A percentile compares a stretch with the other conserved stretches of the same genome.
phyloP scores from a whole-genome alignment of 495 filamentous ascomycete species.

The Aspergillus campestris region DNA sequence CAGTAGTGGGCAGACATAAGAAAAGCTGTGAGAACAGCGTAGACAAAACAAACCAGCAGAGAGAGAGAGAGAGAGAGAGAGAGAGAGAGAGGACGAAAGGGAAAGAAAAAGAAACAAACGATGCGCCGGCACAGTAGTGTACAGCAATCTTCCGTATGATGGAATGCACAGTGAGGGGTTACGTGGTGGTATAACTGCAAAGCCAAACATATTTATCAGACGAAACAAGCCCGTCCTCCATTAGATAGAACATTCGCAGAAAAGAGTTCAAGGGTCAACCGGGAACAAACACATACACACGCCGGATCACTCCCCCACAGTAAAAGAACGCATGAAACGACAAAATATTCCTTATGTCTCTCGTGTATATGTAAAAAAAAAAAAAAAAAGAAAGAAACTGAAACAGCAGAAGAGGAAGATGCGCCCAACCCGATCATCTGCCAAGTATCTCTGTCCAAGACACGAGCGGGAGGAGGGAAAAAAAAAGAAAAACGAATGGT shows the following conservation, averaged over 20 bases:
- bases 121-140: too few species aligned
- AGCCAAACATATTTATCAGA: too few species aligned
- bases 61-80: conserved; percentile 26
- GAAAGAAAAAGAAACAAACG: conserved; percentile 13
- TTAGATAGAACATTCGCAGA: too few species aligned
- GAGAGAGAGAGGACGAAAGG: conserved; percentile 14
- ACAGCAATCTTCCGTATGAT: too few species aligned
- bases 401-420: background rate
- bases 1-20: too few species aligned
- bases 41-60: conserved; percentile 14
- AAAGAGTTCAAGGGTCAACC: too few species aligned
- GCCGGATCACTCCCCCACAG: conserved; percentile 24
- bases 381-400: conserved; percentile 28
- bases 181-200: too few species aligned
- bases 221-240: too few species aligned
- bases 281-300: conserved; percentile 18
- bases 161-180: too few species aligned
- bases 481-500: conserved; percentile 7
- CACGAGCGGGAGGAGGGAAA: background rate
- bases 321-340: conserved; percentile 10
- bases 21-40: too few species aligned
- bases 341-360: conserved; percentile 33
- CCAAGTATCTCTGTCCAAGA: conserved; percentile 19
- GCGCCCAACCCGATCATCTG: conserved; percentile 7
- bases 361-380: conserved; percentile 41